A percentile compares a stretch with the other conserved stretches of the same genome.
Evolutionary conservation across 2,329 filamentous ascomycete genomes (phyloP).

Genomic region (Trichoderma atrobrunneum): DNA sequence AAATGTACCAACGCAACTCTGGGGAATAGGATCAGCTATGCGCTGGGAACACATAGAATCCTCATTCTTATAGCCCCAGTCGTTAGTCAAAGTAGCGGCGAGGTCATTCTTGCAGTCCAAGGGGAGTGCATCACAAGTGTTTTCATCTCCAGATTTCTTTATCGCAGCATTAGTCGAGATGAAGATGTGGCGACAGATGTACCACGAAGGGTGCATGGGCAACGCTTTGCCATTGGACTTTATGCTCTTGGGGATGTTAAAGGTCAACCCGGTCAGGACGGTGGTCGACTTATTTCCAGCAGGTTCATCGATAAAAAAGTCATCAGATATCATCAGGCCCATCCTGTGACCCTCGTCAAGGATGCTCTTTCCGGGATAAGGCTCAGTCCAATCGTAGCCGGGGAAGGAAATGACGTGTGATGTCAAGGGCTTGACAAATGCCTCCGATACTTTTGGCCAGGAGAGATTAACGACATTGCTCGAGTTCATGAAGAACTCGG

Average conservation of each 20-base stretch:
- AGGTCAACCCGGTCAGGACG: not conserved
- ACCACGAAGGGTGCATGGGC: not conserved
- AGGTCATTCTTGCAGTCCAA: not conserved
- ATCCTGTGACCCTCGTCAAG: not conserved
- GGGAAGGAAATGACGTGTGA: not conserved
- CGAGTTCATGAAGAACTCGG: not conserved
- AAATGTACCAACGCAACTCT: not conserved
- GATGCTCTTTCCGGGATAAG: not conserved
- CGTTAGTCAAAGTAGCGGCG: not conserved
- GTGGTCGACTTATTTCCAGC: not conserved
- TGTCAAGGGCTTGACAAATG: not conserved
- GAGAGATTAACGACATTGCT: not conserved
- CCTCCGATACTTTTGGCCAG: not conserved
- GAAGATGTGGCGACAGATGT: not conserved
- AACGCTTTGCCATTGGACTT: not conserved
- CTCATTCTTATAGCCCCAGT: not conserved
- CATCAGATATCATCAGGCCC: not conserved
- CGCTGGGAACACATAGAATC: not conserved
- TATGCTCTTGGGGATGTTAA: not conserved
- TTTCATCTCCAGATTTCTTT: not conserved
- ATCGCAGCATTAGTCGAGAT: not conserved
- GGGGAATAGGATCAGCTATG: not conserved
- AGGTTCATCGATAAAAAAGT: not conserved
- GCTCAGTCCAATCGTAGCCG: not conserved
- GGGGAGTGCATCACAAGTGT: not conserved